Conservation (phyloP, 1,284 basidiomycete species). For the Ceratobasidium sp. region DNA sequence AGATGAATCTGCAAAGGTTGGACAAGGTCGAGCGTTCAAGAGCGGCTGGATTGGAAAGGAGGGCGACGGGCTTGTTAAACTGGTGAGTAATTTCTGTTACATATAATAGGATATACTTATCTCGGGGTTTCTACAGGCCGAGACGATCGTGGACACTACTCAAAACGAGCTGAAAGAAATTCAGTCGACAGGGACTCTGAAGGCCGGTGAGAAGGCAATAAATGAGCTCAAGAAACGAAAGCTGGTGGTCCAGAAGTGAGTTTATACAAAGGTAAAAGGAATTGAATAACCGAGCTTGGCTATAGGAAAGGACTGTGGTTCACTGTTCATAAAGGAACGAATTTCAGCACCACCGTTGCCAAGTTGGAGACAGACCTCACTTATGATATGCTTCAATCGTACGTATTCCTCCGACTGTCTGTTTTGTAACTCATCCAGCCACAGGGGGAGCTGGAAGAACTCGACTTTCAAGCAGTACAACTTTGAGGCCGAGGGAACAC, state of each 20-base stretch:
- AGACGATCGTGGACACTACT: conserved; percentile 79
- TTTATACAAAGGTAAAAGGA: conserved; percentile 14
- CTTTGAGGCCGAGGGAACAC: conserved; percentile 95
- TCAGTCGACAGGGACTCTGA: conserved; percentile 76
- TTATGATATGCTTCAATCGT: conserved; percentile 94
- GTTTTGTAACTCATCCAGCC: neutral
- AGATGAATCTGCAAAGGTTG: conserved; percentile 85
- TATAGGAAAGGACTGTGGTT: conserved; percentile 95
- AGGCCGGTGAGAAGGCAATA: conserved; percentile 81
- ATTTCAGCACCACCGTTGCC: conserved; percentile 92
- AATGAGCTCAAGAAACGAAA: conserved; percentile 94
- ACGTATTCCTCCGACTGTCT: conserved; percentile 53
- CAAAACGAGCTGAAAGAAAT: conserved; percentile 83
- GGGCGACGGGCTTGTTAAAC: conserved; percentile 86
- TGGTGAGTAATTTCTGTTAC: conserved; percentile 67
- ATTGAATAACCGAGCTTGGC: conserved; percentile 40
- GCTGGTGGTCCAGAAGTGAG: conserved; percentile 78
- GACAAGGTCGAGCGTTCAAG: conserved; percentile 96
- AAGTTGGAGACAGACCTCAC: conserved; percentile 99
- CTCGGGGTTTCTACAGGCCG: conserved; percentile 60
- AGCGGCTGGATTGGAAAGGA: conserved; percentile 97
- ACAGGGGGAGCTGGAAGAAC: conserved; percentile 88
- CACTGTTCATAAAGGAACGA: conserved; percentile 84
- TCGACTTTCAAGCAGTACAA: conserved; percentile 98
- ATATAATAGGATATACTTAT: conserved; percentile 45